Evolutionary conservation across 1,284 basidiomycete species (phyloP), one percentile per base, ranked within the genome.

Genomic region (Schizophyllum commune): DNA sequence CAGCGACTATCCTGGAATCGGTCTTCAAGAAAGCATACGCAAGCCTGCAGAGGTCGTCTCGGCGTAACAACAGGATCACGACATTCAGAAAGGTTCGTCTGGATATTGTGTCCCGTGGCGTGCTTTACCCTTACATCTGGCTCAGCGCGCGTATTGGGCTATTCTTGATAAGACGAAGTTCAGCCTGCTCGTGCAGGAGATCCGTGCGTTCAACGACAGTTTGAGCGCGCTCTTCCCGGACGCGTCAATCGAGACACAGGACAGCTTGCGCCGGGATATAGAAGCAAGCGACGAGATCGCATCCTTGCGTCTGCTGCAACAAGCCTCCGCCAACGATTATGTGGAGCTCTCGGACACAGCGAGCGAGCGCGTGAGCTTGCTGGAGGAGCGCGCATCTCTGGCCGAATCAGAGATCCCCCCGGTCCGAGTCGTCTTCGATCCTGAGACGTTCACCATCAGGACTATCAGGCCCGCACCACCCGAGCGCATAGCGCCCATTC

Each of bases 201-300:
- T 59, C 13, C 19, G 22, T 9, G 58, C 19, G 9, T 59, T 53
- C 52, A 59, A 59, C 52, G 52, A 59, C 34, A 59, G 58, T 27
- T 32, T 59, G 27, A 22, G 19, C 51, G 54, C 21, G 27, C 58
- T 59, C 17, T 59, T 59, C 58, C 58, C 58, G 17, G 58, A 59
- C 13, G 52, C 55, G 27, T n/a, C 22, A 32, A 20, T 20, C 33
- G 21, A 27, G 27, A 54, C 58, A 32, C 22, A 27, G 22, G 15
- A 21, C n/a, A 52, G 8, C n/a, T 33, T 59, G 20, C 51, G 52
- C 13, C 39, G 55, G n/a, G 58, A 59, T 1, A 59, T 59, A 15
- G 58, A n/a, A 32, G 58, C 51, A 5, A 59, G 58, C 21, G 39
- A 59, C 32, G 58, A 59, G 22, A 32, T 59, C 22, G 51, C 39